phyloP scores from a whole-genome alignment of 306 rosid species.

The Vicia villosa region DNA sequence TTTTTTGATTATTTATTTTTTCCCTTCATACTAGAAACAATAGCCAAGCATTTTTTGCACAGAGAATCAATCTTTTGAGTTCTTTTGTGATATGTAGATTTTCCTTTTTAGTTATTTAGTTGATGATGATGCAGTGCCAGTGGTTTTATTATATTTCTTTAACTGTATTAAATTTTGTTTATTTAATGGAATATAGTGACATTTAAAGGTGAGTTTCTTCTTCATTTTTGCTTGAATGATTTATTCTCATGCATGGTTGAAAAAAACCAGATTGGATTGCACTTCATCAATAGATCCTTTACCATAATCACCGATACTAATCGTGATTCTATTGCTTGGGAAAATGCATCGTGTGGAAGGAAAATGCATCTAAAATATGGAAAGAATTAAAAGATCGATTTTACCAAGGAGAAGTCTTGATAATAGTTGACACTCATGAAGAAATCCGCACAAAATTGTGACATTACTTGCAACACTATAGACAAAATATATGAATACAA shows the following conservation, averaged over 20 bases:
- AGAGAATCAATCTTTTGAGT: slow-evolving; percentile 56
- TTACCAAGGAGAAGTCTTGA: too few species aligned
- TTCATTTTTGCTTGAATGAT: not conserved
- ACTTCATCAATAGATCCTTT: too few species aligned
- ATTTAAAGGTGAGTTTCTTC: not conserved
- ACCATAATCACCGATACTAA: too few species aligned
- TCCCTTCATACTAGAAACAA: slow-evolving; percentile 46
- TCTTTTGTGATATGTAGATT: slow-evolving; percentile 53
- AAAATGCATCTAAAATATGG: too few species aligned
- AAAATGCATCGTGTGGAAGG: too few species aligned
- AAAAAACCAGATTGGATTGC: not conserved
- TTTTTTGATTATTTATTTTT: slow-evolving; percentile 36
- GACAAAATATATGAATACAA: too few species aligned
- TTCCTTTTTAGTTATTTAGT: slow-evolving; percentile 43
- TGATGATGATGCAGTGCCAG: slow-evolving; percentile 46
- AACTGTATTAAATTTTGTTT: slow-evolving; percentile 42
- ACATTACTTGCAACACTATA: too few species aligned
- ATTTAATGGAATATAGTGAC: slow-evolving; percentile 18
- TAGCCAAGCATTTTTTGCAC: slow-evolving; percentile 91
- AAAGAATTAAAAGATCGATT: too few species aligned
- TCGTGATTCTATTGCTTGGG: too few species aligned
- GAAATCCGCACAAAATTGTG: too few species aligned
- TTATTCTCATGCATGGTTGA: not conserved
- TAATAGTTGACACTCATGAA: too few species aligned
- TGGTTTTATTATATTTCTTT: slow-evolving; percentile 42